Evolutionary conservation across 352 stramenopile genomes (phyloP), one percentile per base, ranked within the genome.

Genomic region (Phytopythium boreale): DNA sequence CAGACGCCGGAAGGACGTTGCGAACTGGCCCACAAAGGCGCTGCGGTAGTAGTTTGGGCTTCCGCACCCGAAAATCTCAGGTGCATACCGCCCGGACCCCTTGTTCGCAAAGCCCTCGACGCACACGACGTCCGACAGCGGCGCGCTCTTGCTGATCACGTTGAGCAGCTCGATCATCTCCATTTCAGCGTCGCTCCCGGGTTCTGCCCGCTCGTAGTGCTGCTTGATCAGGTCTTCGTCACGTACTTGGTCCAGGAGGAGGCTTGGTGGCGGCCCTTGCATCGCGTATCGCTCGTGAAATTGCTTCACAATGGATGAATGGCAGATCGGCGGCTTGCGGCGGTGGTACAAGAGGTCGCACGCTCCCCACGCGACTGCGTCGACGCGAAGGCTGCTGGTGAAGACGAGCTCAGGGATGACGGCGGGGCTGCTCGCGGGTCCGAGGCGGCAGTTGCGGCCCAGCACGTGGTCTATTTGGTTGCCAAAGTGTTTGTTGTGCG

Each of bases 111-210:
- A 82, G 6, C 71, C 79, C 53, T 86, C 77, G 43, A 87, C 75
- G 49, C 81, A 90, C 5, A 80, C 69, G 29, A 82, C 64, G 1
- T 56, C 57, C 1, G 63, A 77, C 8, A 84, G 61, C 8, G 79
- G 81, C 1, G 67, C 66, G 39, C 81, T 87, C 61, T 75, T 76
- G 70, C 75, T 79, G 65, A 90, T 80, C 34, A 90, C 77, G n/a
- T 76, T 61, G 0, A 90, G 62, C 4, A 90, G 53, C 27, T 74
- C 63, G 14, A 81, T 63, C 0, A 86, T 59, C 44, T 82, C 77
- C 0, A 62, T 59, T 29, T 90, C 81, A 1, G 65, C 70, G 47
- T 78, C 68, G 17, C 68, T 78, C 10, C 74, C 72, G 14, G 78
- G 69, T 8, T 46, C 31, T 0, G 59, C 59, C 59, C 62, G 44